Evolutionary conservation across 2,329 filamentous ascomycete species (phyloP), one percentile per base, ranked within the genome.

Genomic region (Zymoseptoria crescenta): DNA sequence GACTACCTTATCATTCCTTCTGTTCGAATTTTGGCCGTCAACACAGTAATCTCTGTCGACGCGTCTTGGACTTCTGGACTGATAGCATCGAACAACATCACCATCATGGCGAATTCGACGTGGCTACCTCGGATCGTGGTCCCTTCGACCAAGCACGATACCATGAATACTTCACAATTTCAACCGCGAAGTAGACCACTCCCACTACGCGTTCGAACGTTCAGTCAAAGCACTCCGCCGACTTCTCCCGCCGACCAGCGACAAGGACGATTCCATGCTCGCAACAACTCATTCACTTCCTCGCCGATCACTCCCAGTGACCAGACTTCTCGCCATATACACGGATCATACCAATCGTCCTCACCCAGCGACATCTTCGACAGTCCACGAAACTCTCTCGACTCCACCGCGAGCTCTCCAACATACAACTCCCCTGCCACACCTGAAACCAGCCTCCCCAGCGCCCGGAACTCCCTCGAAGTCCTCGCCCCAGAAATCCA

Each of bases 391-490:
- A 58, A 54, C 13, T 64, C 62, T 8, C 13, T 65, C 19, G 62
- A 65, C 24, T 59, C 56, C 13, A 57, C 30, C 29, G 16, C 20
- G 20, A 56, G n/a, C 28, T 57, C 19, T 60, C 60, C 20, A 59
- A 65, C 51, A 24, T 49, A 54, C n/a, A 57, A 52, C n/a, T 62
- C 55, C 10, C 62, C 58, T 5, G 57, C 53, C 8, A 62, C 64
- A 24, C 64, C 62, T 27, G 41, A 60, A 29, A 65, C 64, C 13
- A 57, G 54, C 13, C 41, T 64, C 5, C 59, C 62, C 8, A 65
- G 64, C 60, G 57, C 53, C 50, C 58, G 64, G 27, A 65, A 60
- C 28, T 65, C 64, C 29, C 27, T 65, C 7, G 64, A 65, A 30
- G 51, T 55, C 8, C 16, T 49, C 6, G 57, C 59, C 35, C 59